Base-by-base conservation (phyloP, 2,329 filamentous ascomycete genomes). In the Leptographium flavum region DNA sequence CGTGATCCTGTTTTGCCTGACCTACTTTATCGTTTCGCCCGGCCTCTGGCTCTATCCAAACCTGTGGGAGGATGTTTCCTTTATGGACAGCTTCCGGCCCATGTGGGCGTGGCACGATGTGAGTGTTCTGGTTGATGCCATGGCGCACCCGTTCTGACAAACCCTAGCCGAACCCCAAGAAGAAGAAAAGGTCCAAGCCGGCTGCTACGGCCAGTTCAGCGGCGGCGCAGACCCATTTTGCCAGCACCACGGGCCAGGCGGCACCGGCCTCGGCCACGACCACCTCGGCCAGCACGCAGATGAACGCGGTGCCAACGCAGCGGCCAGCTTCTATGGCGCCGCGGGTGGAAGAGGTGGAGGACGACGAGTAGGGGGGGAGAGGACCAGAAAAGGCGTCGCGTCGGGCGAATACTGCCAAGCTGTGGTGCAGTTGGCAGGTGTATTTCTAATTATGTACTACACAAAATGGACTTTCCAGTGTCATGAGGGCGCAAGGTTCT, bases 61-160 rank as follows among this genome's bases (percentile, higher is more conserved):
- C 60, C 68, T 98, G 19, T 98, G 95, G 69, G 92, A 98, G 62
- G 92, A 98, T 60, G 92, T 98, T 25, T 94, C 90, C 8, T 96
- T 98, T 67, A 83, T 98, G 63, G 92, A 98, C 61, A 93, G 85
- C 57, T 98, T 98, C 74, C 82, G 82, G 58, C 92, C 92, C 19
- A 66, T 94, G 6, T 98, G 92, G 90, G 92, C 87, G 49, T 98
- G 92, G 92, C 92, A 98, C 63, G 88, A 94, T 76, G 87, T 93
- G 60, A 63, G 75, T 63, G 22, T 14, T 2, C 13, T n/a, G 27
- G 17, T 19, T 27, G 41, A 15, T 21, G 8, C 25, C 14, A 14
- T 27, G n/a, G 21, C n/a, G 21, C 7, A 38, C 15, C 22, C 1
- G 21, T 36, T 9, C 47, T 47, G 31, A 56, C 37, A 14, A 2